A percentile compares a stretch with the other conserved stretches of the same genome.
These are phyloP conservation scores for Thermoascus crustaceus DNA, from an alignment of 2,329 filamentous ascomycete genomes.

Conservation along the genomic window DNA sequence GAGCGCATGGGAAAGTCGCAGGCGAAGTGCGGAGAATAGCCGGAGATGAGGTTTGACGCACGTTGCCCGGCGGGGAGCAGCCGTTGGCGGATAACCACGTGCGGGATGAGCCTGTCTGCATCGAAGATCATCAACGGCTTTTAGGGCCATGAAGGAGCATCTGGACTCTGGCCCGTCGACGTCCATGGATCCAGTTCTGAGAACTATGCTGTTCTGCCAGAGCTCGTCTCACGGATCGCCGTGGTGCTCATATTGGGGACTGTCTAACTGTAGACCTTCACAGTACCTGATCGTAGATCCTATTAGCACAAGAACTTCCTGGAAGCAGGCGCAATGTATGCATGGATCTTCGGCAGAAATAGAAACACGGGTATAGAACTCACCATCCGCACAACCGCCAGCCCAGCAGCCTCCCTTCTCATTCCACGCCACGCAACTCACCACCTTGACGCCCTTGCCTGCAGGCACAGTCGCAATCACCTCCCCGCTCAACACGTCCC, in stretches of 20 bases:
- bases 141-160: neutral
- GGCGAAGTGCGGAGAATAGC: neutral
- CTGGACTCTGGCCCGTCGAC: too few species aligned
- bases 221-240: too few species aligned
- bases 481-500: constrained; percentile 74
- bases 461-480: constrained; percentile 52
- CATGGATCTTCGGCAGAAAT: too few species aligned
- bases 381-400: constrained; percentile 35
- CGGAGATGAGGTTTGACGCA: constrained; percentile 1
- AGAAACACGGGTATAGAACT: constrained; percentile 9
- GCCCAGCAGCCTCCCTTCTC: constrained; percentile 33
- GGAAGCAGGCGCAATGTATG: too few species aligned
- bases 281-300: constrained; percentile 19
- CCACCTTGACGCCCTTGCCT: constrained; percentile 33
- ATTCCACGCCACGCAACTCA: constrained; percentile 41
- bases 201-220: too few species aligned
- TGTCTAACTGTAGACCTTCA: constrained; percentile 11
- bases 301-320: too few species aligned
- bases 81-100: constrained; percentile 2
- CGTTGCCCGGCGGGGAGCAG: constrained; percentile 3
- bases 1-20: too few species aligned
- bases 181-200: too few species aligned
- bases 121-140: neutral
- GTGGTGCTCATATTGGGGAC: too few species aligned
- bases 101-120: neutral